phyloP scores from a whole-genome alignment of 441 rosid genomes.

The Brassica hybrid region DNA sequence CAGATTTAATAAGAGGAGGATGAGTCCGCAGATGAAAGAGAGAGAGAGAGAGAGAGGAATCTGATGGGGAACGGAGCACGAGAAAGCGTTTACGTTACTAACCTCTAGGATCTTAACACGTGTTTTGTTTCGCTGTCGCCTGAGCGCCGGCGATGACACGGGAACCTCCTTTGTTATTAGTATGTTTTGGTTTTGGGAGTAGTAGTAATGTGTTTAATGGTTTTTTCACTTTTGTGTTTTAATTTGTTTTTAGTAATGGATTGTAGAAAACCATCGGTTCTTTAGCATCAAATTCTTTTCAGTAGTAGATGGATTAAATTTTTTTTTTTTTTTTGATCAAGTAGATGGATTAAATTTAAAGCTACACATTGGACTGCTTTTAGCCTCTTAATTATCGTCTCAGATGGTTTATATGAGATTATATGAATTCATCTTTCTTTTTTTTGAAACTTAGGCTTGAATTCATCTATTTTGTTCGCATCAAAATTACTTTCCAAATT shows the following conservation, averaged over 20 bases:
- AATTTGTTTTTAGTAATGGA: too few relatives aligned
- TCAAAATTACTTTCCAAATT: background rate
- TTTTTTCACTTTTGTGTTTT: too few relatives aligned
- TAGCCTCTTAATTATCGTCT: background rate
- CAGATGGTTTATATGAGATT: background rate
- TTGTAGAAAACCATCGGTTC: too few relatives aligned
- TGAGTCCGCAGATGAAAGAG: slow-evolving; percentile 49
- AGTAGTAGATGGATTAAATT: too few relatives aligned
- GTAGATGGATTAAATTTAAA: too few relatives aligned
- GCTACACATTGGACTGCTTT: background rate
- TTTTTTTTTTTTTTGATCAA: too few relatives aligned
- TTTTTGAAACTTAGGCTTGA: too few relatives aligned
- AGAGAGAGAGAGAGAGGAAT: background rate
- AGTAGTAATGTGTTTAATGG: too few relatives aligned
- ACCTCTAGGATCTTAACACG: slow-evolving; percentile 22
- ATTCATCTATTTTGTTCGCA: background rate
- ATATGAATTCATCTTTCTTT: background rate
- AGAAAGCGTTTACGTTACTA: background rate
- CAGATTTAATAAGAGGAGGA: slow-evolving; percentile 53
- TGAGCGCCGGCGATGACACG: slow-evolving; percentile 24
- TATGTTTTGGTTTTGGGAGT: too few relatives aligned
- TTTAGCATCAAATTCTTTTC: background rate
- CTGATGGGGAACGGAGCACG: slow-evolving; percentile 26
- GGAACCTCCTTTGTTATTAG: background rate
- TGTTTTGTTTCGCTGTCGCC: background rate